Conservation (phyloP, 2,329 filamentous ascomycete genomes). For the Teratosphaeriaceae sp. region DNA sequence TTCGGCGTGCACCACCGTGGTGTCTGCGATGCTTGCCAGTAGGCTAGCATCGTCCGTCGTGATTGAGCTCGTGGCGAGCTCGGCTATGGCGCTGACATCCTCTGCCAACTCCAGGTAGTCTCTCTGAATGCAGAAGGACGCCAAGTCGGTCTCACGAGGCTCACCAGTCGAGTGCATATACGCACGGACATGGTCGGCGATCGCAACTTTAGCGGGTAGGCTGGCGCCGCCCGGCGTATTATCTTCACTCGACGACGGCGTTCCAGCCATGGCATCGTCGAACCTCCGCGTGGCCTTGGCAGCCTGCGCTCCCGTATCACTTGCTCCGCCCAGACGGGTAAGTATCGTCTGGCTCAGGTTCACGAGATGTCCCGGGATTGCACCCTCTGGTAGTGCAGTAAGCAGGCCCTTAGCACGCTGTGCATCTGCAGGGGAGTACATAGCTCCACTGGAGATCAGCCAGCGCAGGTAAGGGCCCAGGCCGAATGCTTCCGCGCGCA, state of each 20-base stretch:
- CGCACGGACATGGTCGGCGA: background rate
- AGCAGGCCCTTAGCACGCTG: slow-evolving; percentile 60
- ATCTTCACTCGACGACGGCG: background rate
- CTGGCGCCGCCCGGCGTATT: background rate
- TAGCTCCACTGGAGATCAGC: slow-evolving; percentile 71
- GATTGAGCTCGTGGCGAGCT: slow-evolving; percentile 57
- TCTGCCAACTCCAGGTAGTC: slow-evolving; percentile 65
- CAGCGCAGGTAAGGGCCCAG: slow-evolving; percentile 78
- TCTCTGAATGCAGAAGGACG: slow-evolving; percentile 58
- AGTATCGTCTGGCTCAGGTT: slow-evolving; percentile 62
- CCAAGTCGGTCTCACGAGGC: slow-evolving; percentile 2
- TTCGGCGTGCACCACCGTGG: slow-evolving; percentile 48
- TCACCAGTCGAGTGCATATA: background rate
- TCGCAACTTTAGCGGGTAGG: slow-evolving; percentile 2
- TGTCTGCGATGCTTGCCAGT: slow-evolving; percentile 54
- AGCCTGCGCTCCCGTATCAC: slow-evolving; percentile 20
- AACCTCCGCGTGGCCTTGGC: slow-evolving; percentile 4
- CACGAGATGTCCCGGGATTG: slow-evolving; percentile 49
- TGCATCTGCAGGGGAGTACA: slow-evolving; percentile 28
- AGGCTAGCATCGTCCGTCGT: slow-evolving; percentile 47
- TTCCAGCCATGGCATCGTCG: background rate
- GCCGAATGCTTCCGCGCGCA: slow-evolving; percentile 70
- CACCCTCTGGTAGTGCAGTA: slow-evolving; percentile 60
- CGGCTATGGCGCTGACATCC: slow-evolving; percentile 71
- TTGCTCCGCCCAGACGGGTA: slow-evolving; percentile 22